Conservation (phyloP, 2,329 filamentous ascomycete genomes). For the Sordariomycetes sp. region DNA sequence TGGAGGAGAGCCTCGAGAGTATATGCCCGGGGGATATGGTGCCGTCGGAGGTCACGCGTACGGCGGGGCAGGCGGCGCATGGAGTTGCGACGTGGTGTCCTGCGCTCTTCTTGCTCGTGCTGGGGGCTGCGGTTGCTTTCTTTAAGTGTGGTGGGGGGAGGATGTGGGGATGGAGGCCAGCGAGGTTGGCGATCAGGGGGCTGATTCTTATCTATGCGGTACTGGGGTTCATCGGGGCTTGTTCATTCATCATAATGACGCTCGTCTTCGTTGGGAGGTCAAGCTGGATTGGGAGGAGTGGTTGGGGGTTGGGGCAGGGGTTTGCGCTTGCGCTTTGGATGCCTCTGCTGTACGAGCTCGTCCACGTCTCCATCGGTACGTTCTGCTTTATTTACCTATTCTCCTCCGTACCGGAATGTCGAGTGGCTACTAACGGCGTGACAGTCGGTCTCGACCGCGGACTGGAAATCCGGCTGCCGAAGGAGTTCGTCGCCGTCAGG, state of each 20-base stretch:
- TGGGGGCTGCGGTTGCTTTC: background rate
- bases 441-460: background rate
- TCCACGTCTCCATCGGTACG: background rate
- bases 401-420: background rate
- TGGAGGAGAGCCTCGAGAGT: background rate
- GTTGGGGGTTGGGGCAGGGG: constrained; percentile 1
- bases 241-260: background rate
- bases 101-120: background rate
- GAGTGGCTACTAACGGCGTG: background rate
- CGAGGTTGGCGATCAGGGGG: background rate
- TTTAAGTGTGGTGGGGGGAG: background rate
- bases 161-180: background rate
- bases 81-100: background rate
- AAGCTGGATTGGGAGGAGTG: background rate
- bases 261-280: background rate
- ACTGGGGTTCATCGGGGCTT: background rate
- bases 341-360: background rate
- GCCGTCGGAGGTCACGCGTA: background rate
- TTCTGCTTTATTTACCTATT: background rate
- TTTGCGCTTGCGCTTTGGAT: constrained; percentile 1
- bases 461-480: background rate
- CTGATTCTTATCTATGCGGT: background rate
- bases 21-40: background rate
- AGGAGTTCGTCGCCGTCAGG: background rate
- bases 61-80: background rate